phyloP scores from a whole-genome alignment of 176 grass and related monocot genomes.

The Triticum timopheevii region DNA sequence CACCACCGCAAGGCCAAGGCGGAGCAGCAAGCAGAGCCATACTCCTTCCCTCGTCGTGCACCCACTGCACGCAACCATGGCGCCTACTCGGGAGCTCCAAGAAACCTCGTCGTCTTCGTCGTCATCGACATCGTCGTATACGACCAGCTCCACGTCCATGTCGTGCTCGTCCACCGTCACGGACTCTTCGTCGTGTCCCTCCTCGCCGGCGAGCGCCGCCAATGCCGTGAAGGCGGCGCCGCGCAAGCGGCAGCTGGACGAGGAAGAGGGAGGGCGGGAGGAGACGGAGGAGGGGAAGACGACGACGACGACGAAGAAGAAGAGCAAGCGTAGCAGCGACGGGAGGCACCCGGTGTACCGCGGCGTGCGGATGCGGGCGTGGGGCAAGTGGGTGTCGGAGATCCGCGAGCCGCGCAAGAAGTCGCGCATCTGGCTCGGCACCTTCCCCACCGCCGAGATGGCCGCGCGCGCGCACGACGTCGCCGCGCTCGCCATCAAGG shows the following conservation, averaged over 20 bases:
- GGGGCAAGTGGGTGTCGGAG: conserved; percentile 99
- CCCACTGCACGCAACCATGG: conserved; percentile 26
- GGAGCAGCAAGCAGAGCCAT: background rate
- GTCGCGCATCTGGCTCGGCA: conserved; percentile 97
- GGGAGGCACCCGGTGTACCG: conserved; percentile 82
- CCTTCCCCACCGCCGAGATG: conserved; percentile 86
- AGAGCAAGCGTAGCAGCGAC: conserved; percentile 70
- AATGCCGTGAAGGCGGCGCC: conserved; percentile 34
- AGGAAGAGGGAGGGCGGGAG: background rate
- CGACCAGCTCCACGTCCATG: conserved; percentile 33
- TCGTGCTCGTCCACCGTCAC: conserved; percentile 54
- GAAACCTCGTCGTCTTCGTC: conserved; percentile 48
- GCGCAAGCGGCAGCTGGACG: conserved; percentile 17
- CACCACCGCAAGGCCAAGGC: conserved; percentile 14
- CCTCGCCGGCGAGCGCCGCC: conserved; percentile 24
- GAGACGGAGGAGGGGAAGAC: background rate
- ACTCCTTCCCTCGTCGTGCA: background rate
- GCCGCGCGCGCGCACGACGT: conserved; percentile 95
- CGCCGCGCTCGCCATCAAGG: conserved; percentile 89
- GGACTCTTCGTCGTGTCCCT: conserved; percentile 40
- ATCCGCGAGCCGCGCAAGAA: conserved; percentile 97
- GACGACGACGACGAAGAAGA: conserved; percentile 3
- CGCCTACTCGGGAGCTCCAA: conserved; percentile 34
- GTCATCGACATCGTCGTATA: conserved; percentile 33
- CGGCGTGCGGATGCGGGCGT: conserved; percentile 92